Percentiles rank a stretch among this genome's conserved stretches.
phyloP scores from a whole-genome alignment of 2,329 filamentous ascomycete genomes.

The Colletotrichum aenigma region DNA sequence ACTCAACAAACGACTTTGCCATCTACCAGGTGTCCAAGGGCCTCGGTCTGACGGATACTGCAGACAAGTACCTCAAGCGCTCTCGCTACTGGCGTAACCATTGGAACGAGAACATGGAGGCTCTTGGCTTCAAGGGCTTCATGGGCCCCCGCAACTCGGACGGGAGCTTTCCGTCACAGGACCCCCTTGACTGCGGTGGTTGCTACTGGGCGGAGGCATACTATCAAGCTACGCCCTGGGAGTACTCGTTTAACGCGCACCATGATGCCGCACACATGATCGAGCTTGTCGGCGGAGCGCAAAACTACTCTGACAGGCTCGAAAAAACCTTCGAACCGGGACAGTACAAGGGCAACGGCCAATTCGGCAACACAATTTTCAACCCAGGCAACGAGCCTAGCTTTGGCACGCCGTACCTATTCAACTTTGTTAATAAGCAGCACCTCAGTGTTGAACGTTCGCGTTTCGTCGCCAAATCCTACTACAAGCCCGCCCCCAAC shows the following conservation, averaged over 20 bases:
- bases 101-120: conserved; percentile 65
- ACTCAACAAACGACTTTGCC: conserved; percentile 71
- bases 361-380: conserved; percentile 62
- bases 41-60: conserved; percentile 54
- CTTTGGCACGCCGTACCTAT: conserved; percentile 72
- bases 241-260: conserved; percentile 72
- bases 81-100: conserved; percentile 75
- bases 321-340: conserved; percentile 64
- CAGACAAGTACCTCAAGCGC: conserved; percentile 63
- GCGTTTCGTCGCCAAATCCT: conserved; percentile 61
- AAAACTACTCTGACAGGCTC: conserved; percentile 60
- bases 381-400: conserved; percentile 71
- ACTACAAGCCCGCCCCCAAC: conserved; percentile 57
- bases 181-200: conserved; percentile 63
- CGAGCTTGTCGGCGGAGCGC: conserved; percentile 55
- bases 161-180: conserved; percentile 53
- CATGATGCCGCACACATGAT: conserved; percentile 67
- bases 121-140: conserved; percentile 68
- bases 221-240: conserved; percentile 67
- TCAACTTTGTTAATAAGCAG: conserved; percentile 69
- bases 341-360: conserved; percentile 41
- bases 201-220: conserved; percentile 68
- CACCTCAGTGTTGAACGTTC: conserved; percentile 64
- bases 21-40: conserved; percentile 69
- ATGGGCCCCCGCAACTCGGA: conserved; percentile 63